Base-by-base conservation (phyloP, 2,329 filamentous ascomycete genomes). In the Fusarium sororula region DNA sequence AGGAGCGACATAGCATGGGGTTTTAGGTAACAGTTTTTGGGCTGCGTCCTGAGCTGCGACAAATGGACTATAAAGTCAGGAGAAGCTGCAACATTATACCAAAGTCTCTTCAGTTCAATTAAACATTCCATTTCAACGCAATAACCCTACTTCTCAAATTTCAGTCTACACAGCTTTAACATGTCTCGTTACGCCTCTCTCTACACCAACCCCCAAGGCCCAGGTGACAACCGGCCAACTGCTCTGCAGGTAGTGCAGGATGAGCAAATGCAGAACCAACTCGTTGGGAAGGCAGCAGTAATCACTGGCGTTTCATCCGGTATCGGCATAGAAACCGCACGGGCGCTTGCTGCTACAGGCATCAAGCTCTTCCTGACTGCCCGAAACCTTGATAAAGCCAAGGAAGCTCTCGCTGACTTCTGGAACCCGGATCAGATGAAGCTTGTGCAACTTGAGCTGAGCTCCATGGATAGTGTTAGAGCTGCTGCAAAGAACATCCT, bases 261-360 rank as follows among this genome's bases (percentile, higher is more conserved):
- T 20, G 48, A 66, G 22, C 7, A 42, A 3, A 48, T 66, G 48
- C n/a, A 53, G 50, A 18, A 65, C 3, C 20, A 65, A 12, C 59
- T 66, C 6, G 13, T 57, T 30, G 60, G 59, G 4, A 66, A 66
- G 28, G 2, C 37, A 7, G 63, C 60, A 22, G 60, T 66, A 14
- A 39, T 66, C 20, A 66, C 63, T 7, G 63, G 85, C 17, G 75
- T 76, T 6, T 82, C 82, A 11, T 81, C 84, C 13, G 85, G 85
- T 3, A 78, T 87, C 28, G 85, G 85, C 13, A 74, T 85, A 32
- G 84, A 86, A 67, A 86, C 85, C 8, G 82, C 80, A 9, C 80
- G 81, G 22, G 85, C 86, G 10, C 78, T 89, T 9, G 75, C 81
- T 28, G 74, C 82, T 14, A 85, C 87, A 7, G 77, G 79, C 35